Base-by-base conservation (phyloP, 2,329 filamentous ascomycete species). In the Trichoderma cornu-damae region DNA sequence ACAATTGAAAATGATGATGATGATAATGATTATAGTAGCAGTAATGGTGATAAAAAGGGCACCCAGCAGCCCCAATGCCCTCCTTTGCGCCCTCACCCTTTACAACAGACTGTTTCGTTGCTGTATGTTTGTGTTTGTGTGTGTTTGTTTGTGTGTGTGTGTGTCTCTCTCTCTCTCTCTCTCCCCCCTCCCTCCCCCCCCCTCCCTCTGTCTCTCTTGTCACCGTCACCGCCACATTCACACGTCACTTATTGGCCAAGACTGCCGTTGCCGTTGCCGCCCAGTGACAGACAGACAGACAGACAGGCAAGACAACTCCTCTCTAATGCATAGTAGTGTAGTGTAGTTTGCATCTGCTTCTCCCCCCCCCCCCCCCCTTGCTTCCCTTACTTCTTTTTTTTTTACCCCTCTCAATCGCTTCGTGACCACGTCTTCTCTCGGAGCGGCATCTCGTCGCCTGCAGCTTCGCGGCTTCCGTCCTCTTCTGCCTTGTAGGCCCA, bases 401-500 rank as follows among this genome's bases (percentile, higher is more conserved):
- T 58, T 59, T 58, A 64, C 55, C 62, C 12, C 26, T 34, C 46
- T 65, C 61, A 69, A 43, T 66, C 65, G 48, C 59, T 62, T 54
- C 67, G 66, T 26, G 86, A 83, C 93, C 93, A 97, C 65, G 89
- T 81, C 70, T 79, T 79, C 73, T 97, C 93, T 53, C 93, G 80
- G 55, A 94, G 69, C 1, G 89, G 82, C 75, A 85, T 80, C 60
- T 88, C 82, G 63, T 80, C 78, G n/a, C 74, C 77, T 4, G 70
- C 63, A 2, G 68, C 69, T 20, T 65, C 66, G 46, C 89, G 80
- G 60, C 78, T 82, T 6, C 87, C 88, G 58, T 87, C 82, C 20
- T 76, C 73, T 70, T 93, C 89, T 44, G 80, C 85, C 69, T 92
- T 89, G 90, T 90, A 96, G 3, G 87, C 90, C 82, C 87, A 96